Evolutionary conservation across 768 basidiomycete genomes (phyloP), one percentile per base, ranked within the genome.

Genomic region (Rhizopogon rudus): DNA sequence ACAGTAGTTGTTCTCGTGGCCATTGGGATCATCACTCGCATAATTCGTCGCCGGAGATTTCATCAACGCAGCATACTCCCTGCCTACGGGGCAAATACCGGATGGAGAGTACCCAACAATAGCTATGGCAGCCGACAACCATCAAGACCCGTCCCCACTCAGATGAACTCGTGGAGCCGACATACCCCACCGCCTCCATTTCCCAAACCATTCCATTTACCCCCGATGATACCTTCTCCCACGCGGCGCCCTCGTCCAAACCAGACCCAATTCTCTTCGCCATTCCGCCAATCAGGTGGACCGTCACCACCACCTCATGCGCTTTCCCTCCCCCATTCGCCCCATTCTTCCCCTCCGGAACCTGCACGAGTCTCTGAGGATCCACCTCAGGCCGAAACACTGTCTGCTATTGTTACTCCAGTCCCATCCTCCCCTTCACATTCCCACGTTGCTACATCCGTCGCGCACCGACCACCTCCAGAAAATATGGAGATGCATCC

Each of bases 401-500:
- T 39, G 1, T 35, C 57, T 13, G 3, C 48, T 45, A 9, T 14
- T 55, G 37, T 46, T 53, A n/a, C 20, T n/a, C 12, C 53, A 16
- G 20, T 33, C n/a, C 16, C 35, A 35, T 9, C 31, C 3, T 37
- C 58, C 14, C 9, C 49, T 0, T 41, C 49, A 45, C 58, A 14
- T 29, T 51, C 14, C 8, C 25, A 40, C 3, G 13, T 22, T 8
- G 44, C 14, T n/a, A 20, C 13, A 10, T 14, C 52, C 7, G 14
- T 14, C 10, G 33, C 22, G 2, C 17, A 14, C n/a, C 42, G 12
- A 13, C 43, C 22, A 3, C 46, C 20, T 48, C 29, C 2, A 44
- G 40, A 25, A 33, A 54, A 29, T 37, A 14, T 37, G 43, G 35
- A 54, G 55, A 17, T 61, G 52, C 16, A 52, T 58, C 5, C 41